These are phyloP conservation scores for Brasenia schreberi DNA, from an alignment of 164 flowering plant species.

Conservation along the genomic window DNA sequence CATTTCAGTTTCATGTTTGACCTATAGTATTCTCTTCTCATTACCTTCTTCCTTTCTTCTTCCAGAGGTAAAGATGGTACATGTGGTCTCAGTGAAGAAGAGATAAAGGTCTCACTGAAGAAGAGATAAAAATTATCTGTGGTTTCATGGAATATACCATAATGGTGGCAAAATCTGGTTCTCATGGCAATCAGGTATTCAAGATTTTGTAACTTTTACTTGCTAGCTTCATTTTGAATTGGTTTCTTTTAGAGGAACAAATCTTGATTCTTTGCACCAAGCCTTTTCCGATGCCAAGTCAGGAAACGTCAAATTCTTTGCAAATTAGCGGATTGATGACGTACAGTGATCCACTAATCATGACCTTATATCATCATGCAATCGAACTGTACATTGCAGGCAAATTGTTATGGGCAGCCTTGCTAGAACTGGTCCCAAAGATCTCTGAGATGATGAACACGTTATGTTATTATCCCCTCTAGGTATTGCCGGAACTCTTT, in stretches of 20 bases:
- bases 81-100: slow-evolving; percentile 69
- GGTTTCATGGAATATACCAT: slow-evolving; percentile 52
- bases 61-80: slow-evolving; percentile 52
- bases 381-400: too few species aligned
- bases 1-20: neutral
- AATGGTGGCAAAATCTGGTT: slow-evolving; percentile 33
- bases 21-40: neutral
- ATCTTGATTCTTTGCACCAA: too few species aligned
- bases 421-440: too few species aligned
- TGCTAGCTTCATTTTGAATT: neutral
- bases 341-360: too few species aligned
- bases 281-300: too few species aligned
- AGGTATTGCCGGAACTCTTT: too few species aligned
- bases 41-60: slow-evolving; percentile 2
- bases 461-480: too few species aligned
- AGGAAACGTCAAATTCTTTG: too few species aligned
- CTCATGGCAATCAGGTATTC: slow-evolving; percentile 18
- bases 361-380: too few species aligned
- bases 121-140: slow-evolving; percentile 38
- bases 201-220: neutral
- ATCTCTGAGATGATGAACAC: too few species aligned
- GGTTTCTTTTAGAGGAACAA: neutral
- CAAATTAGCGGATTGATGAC: too few species aligned
- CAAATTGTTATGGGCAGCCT: too few species aligned
- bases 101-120: slow-evolving; percentile 64